phyloP scores from a whole-genome alignment of 1,139 yeast genomes.

The Hyphopichia buzzinii region DNA sequence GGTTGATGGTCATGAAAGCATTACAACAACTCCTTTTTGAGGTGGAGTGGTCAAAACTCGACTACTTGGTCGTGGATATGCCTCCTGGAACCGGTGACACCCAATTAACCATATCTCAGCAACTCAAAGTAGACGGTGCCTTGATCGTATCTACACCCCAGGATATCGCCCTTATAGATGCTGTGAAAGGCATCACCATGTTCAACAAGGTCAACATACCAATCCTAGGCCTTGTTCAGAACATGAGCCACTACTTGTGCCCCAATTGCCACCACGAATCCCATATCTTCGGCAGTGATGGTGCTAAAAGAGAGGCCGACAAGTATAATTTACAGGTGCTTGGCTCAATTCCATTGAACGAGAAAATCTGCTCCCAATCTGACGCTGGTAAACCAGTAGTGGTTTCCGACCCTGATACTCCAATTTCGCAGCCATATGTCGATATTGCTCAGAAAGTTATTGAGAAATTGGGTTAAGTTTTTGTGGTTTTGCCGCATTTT shows the following conservation, averaged over 20 bases:
- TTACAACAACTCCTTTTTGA: slow-evolving; percentile 78
- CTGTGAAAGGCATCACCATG: slow-evolving; percentile 78
- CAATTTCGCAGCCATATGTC: slow-evolving; percentile 37
- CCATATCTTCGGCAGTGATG: slow-evolving; percentile 73
- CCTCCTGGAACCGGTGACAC: slow-evolving; percentile 95
- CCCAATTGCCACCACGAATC: slow-evolving; percentile 74
- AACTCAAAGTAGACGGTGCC: slow-evolving; percentile 74
- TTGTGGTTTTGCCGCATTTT: slow-evolving; percentile 1
- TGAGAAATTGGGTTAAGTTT: slow-evolving; percentile 10
- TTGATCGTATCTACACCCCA: slow-evolving; percentile 85
- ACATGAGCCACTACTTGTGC: slow-evolving; percentile 77
- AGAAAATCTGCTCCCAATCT: slow-evolving; percentile 57
- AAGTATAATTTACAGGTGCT: slow-evolving; percentile 49
- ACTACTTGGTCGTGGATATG: slow-evolving; percentile 73
- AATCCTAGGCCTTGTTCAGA: slow-evolving; percentile 73
- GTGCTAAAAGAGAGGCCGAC: slow-evolving; percentile 59
- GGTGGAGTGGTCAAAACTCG: slow-evolving; percentile 75
- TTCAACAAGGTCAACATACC: slow-evolving; percentile 75
- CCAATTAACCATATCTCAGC: slow-evolving; percentile 78
- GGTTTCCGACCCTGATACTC: slow-evolving; percentile 39
- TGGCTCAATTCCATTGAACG: slow-evolving; percentile 68
- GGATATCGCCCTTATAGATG: slow-evolving; percentile 80
- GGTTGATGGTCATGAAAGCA: slow-evolving; percentile 85
- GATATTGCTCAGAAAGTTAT: slow-evolving; percentile 39
- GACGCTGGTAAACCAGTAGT: slow-evolving; percentile 69